Evolutionary conservation across 192 early-diverging fungal species (phyloP).

Genomic region (Coemansia sp.): DNA sequence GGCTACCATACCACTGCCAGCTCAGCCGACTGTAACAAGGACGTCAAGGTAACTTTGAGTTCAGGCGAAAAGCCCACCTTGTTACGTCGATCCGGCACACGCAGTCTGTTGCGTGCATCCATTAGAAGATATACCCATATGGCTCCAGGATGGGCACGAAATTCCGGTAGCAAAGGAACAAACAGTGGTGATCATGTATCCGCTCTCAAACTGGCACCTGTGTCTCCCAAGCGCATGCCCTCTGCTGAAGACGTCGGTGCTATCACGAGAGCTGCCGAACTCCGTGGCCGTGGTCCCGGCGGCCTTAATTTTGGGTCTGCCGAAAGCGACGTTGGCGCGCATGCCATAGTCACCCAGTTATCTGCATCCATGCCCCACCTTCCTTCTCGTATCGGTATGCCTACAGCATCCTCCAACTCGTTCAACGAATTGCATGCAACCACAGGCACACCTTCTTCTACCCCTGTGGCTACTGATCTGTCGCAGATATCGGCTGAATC

Average conservation of each 20-base stretch:
- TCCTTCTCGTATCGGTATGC: neutral
- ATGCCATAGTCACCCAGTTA: neutral
- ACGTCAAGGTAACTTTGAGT: no score
- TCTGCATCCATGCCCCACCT: constrained; percentile 8
- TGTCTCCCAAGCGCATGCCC: constrained; percentile 2
- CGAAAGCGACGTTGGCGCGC: neutral
- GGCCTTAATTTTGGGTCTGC: neutral
- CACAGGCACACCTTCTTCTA: neutral
- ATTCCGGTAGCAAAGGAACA: neutral
- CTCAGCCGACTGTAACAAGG: neutral
- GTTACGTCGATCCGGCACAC: neutral
- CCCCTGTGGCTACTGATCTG: neutral
- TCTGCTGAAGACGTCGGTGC: constrained; percentile 5
- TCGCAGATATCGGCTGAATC: no score
- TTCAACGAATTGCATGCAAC: no score
- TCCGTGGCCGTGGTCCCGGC: neutral
- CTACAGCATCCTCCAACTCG: neutral
- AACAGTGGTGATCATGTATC: neutral
- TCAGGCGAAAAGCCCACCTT: no score
- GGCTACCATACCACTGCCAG: constrained; percentile 6
- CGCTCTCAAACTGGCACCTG: neutral
- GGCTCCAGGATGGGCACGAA: neutral
- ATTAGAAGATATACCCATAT: constrained; percentile 1
- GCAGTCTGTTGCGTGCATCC: constrained; percentile 1
- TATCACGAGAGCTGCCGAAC: neutral